Conservation (phyloP, 306 rosid genomes). For the Trifolium dubium region DNA sequence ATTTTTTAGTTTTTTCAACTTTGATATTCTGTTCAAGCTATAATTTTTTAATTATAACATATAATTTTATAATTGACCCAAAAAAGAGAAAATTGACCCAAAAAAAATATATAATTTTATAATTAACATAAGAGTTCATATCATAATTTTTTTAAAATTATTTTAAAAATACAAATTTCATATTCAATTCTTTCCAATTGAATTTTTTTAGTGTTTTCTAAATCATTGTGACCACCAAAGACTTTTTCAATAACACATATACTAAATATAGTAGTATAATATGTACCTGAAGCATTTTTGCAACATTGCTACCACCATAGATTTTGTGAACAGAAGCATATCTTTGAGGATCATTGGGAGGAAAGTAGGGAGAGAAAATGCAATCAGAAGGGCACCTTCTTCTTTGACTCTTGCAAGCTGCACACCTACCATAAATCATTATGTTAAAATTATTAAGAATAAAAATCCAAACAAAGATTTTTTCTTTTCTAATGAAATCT, state of each 20-base stretch:
- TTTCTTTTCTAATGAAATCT: slow-evolving; percentile 41
- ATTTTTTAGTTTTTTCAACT: not conserved
- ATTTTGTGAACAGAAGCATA: slow-evolving; percentile 73
- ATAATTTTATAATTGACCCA: too few species aligned
- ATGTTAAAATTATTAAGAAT: slow-evolving; percentile 4
- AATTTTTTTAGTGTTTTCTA: too few species aligned
- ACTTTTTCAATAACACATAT: not conserved
- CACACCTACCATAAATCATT: slow-evolving; percentile 57
- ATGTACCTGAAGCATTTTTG: slow-evolving; percentile 73
- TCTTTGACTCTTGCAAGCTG: slow-evolving; percentile 80
- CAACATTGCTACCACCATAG: slow-evolving; percentile 80
- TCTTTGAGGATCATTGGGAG: slow-evolving; percentile 74
- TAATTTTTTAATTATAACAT: not conserved
- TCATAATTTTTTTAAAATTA: too few species aligned
- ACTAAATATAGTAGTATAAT: not conserved
- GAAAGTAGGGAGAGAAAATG: slow-evolving; percentile 73
- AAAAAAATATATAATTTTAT: too few species aligned
- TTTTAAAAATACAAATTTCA: too few species aligned
- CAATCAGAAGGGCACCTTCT: slow-evolving; percentile 74
- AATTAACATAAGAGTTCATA: too few species aligned
- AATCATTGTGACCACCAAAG: too few species aligned
- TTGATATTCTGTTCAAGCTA: not conserved
- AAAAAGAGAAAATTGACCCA: too few species aligned
- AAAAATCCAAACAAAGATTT: slow-evolving; percentile 47
- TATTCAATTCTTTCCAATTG: too few species aligned